Base-by-base conservation (phyloP, 306 rosid genomes). In the Clitoria ternatea region DNA sequence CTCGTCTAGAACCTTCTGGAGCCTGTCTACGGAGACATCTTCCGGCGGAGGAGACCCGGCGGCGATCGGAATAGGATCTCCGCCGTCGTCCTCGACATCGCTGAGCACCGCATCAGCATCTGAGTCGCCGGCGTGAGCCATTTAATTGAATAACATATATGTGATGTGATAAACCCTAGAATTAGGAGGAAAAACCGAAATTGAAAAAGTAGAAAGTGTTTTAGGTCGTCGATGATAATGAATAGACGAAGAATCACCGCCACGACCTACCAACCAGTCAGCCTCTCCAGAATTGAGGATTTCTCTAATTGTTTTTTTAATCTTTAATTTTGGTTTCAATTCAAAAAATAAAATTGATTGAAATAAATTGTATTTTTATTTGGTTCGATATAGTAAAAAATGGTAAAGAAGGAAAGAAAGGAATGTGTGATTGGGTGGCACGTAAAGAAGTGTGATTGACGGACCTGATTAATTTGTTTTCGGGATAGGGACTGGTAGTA, bases 41-140 rank as follows among this genome's bases (percentile, higher is more conserved):
- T 86, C 96, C 13, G 81, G 65, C 7, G 83, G 56, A 11, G 91
- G 52, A 62, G 71, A 39, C 30, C 70, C 73, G 0, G 78, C 53
- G 23, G 33, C 32, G 27, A 80, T 74, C 68, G 92, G 85, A 69
- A 32, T 80, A 12, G 92, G 82, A 60, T 89, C 95, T 12, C 84
- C 96, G 18, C 80, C 90, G 63, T 94, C 91, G 67, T 94, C 99
- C 61, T 80, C 84, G 43, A 94, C 96, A 61, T 94, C 99, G 73
- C 99, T 94, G 70, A 94, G 95, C 45, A 94, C 91, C 50, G 91
- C 91, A 75, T 94, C 96, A 47, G 77, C 78, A 71, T 90, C 98
- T 2, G 80, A 82, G 54, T 83, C 85, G 50, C 84, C 88, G 55
- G 73, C 56, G 76, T 82, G 86, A 64, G 97, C 81, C 98, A 94